Base-by-base conservation (phyloP, 2,329 filamentous ascomycete genomes). In the Alternaria brassicae region DNA sequence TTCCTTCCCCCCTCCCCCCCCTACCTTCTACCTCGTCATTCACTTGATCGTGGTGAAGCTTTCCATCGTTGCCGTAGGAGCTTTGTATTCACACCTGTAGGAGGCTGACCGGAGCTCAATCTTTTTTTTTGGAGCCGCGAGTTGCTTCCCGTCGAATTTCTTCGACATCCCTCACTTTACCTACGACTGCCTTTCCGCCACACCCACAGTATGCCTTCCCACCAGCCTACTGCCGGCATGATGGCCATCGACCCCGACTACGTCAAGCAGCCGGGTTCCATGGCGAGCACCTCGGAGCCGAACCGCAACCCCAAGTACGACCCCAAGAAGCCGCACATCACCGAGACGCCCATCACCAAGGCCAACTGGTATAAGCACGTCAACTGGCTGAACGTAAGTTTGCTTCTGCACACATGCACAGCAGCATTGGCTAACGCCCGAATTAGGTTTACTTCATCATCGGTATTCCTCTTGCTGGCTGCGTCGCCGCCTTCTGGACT, bases 351-450 rank as follows among this genome's bases (percentile, higher is more conserved):
- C 66, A 91, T 96, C 67, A 96, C 92, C 62, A 85, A 85, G 80
- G 80, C 84, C 67, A 97, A 96, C 83, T 95, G 91, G 91, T 89
- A 93, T 82, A 89, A 94, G 82, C 93, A 97, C 77, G 86, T 97
- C 83, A 93, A 96, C 85, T 97, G 93, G 92, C 85, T 97, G 69
- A 97, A 96, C 79, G 89, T 91, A 71, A 85, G 73, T 50, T 30
- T 50, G 4, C 6, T 12, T 9, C 25, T 30, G 27, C 17, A 10
- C n/a, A 30, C 3, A 8, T 3, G 3, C 3, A 15, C 30, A 8
- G 28, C 2, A 7, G 15, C 19, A 25, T 25, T 15, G 6, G 25
- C 72, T 73, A 61, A 75, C 65, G 49, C 3, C 1, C 1, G 6
- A 15, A 8, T 92, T 93, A 96, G 81, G 88, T 91, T 62, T 86